These are phyloP conservation scores for Alternaria infectoria DNA, from an alignment of 2,329 filamentous ascomycete genomes.

Conservation along the genomic window DNA sequence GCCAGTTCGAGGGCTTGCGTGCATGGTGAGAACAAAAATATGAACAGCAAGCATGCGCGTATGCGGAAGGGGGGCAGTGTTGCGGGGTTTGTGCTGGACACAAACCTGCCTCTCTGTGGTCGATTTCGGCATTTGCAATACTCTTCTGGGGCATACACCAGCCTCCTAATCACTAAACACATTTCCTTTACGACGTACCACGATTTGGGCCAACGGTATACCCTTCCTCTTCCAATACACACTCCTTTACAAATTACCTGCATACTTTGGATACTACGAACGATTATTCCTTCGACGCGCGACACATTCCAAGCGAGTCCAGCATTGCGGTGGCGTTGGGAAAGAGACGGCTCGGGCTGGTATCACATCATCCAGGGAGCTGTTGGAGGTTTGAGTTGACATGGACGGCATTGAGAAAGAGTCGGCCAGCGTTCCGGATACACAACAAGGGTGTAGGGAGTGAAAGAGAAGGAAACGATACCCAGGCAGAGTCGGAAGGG, in stretches of 20 bases:
- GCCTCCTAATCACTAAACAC: slow-evolving; percentile 35
- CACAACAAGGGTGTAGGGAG: neutral
- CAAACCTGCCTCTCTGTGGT: slow-evolving; percentile 13
- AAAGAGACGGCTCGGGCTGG: slow-evolving; percentile 19
- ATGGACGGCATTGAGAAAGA: slow-evolving; percentile 14
- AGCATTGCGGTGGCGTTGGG: slow-evolving; percentile 30
- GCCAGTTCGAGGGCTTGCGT: slow-evolving; percentile 34
- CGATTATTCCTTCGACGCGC: slow-evolving; percentile 3
- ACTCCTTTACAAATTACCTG: slow-evolving; percentile 20
- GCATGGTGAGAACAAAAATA: slow-evolving; percentile 27
- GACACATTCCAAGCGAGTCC: slow-evolving; percentile 12
- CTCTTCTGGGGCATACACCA: slow-evolving; percentile 20
- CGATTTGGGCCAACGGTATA: slow-evolving; percentile 34
- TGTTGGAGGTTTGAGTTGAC: slow-evolving; percentile 16
- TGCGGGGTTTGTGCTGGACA: slow-evolving; percentile 42
- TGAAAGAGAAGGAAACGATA: slow-evolving; percentile 13
- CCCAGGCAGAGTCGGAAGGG: slow-evolving; percentile 11
- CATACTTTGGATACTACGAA: slow-evolving; percentile 11
- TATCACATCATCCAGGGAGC: slow-evolving; percentile 17
- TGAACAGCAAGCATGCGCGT: slow-evolving; percentile 10
- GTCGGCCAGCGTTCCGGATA: slow-evolving; percentile 12
- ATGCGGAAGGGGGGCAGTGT: slow-evolving; percentile 4
- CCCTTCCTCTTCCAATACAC: slow-evolving; percentile 29
- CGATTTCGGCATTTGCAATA: slow-evolving; percentile 8
- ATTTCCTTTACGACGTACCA: slow-evolving; percentile 38